Base-by-base conservation (phyloP, 2,329 filamentous ascomycete genomes). In the Grosmannia huntii region DNA sequence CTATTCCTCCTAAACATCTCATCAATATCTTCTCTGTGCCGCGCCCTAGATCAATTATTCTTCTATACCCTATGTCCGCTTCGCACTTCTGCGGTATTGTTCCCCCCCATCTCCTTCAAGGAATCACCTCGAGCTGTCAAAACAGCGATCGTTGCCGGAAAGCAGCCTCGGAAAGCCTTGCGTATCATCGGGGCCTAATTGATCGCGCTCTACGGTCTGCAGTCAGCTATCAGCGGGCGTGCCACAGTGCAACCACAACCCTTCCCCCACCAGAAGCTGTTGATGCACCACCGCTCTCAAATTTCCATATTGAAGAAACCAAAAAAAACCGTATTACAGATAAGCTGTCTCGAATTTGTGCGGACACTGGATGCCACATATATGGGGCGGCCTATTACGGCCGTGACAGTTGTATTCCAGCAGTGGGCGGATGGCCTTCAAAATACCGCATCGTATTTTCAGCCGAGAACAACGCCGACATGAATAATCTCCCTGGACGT, bases 401-500 rank as follows among this genome's bases (percentile, higher is more conserved):
- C 31, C 46, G 12, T 16, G 36, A 38, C 12, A 14, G 36, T 6
- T 16, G 14, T 16, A 38, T 16, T 11, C 25, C 23, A 12, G 6
- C 49, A 31, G 16, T 5, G 21, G 27, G 25, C 11, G 23, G 12
- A 5, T 27, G 12, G 10, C 31, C 31, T 19, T 23, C 51, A 14
- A 53, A 25, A 23, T 27, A 38, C 11, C 51, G 51, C 3, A 33
- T 12, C 33, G 28, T 59, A 4, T 75, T 76, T 59, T 71, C 78
- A 51, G 73, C 74, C 60, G 62, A 73, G 38, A 67, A 75, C 57
- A 69, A 64, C 25, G 58, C 65, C 4, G 65, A 71, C 56, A 71
- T 76, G 59, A 44, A 41, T 7, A 46, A 68, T 0, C 70, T 79
- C 4, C 76, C 76, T 3, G 75, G 76, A 31, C 67, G 68, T 21